Conservation (phyloP, 1,284 basidiomycete species). For the Microbotryum lychnidis-dioicae region DNA sequence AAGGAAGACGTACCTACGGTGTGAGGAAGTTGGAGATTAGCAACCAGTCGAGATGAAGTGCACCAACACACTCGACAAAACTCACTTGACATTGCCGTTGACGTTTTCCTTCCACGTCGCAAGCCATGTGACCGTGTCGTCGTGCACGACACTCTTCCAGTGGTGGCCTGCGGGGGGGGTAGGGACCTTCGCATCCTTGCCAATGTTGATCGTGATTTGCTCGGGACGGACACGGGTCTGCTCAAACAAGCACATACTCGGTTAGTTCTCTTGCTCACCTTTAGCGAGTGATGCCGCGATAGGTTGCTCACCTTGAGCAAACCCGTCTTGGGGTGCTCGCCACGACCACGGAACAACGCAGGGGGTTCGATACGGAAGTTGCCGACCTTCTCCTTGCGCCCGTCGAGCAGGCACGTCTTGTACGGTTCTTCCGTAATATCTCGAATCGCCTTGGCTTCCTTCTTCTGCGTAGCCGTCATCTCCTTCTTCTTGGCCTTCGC, state of each 20-base stretch:
- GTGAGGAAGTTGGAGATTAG: not conserved
- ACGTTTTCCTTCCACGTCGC: constrained; percentile 82
- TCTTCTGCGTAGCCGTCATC: constrained; percentile 77
- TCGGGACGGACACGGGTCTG: constrained; percentile 80
- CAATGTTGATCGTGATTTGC: constrained; percentile 91
- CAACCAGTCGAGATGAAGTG: not conserved
- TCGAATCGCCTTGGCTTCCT: constrained; percentile 73
- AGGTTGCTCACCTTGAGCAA: constrained; percentile 66
- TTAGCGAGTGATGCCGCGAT: not conserved
- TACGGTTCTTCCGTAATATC: constrained; percentile 78
- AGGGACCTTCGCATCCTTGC: constrained; percentile 61
- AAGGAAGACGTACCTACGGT: constrained; percentile 82
- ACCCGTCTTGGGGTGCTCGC: constrained; percentile 96
- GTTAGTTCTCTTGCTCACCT: not conserved
- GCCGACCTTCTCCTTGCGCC: constrained; percentile 93
- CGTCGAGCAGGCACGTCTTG: constrained; percentile 78
- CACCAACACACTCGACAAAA: not conserved
- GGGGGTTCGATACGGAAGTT: constrained; percentile 99
- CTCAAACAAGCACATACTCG: not conserved
- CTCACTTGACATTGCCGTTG: constrained; percentile 36
- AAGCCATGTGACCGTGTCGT: constrained; percentile 93
- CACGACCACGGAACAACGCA: constrained; percentile 91
- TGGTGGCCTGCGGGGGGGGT: constrained; percentile 34
- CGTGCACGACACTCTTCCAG: constrained; percentile 56
- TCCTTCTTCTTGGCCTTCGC: constrained; percentile 91